Evolutionary conservation across 163 green algal species (phyloP).

Genomic region (Botryococcus braunii): DNA sequence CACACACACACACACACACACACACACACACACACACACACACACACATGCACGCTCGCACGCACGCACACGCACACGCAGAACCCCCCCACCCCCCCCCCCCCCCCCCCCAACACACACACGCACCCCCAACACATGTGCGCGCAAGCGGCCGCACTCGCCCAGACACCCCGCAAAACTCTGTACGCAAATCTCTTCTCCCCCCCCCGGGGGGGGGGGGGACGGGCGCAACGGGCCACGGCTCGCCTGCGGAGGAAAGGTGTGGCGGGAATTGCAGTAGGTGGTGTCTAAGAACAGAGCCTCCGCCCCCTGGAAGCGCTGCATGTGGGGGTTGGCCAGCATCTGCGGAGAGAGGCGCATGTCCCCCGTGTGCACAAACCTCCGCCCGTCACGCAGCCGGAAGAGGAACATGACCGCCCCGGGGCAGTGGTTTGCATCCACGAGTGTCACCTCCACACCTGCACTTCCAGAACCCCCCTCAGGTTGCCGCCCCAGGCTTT

Average conservation of each 20-base stretch:
- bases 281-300: constrained; percentile 55
- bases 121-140: no score
- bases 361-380: constrained; percentile 49
- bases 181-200: no score
- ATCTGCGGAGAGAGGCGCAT: constrained; percentile 21
- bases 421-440: constrained; percentile 47
- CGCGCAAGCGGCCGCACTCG: no score
- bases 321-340: constrained; percentile 38
- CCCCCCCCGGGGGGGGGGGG: no score
- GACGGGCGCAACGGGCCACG: background rate
- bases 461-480: no score
- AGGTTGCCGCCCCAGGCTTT: no score
- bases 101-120: no score
- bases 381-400: constrained; percentile 36
- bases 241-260: constrained; percentile 37
- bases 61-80: no score
- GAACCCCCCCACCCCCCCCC: no score
- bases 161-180: no score
- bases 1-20: no score
- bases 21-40: no score
- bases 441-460: constrained; percentile 47
- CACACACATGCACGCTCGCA: background rate
- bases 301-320: constrained; percentile 27
- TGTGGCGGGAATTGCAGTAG: constrained; percentile 45
- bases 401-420: constrained; percentile 56